phyloP scores from a whole-genome alignment of 2,329 filamentous ascomycete species.

The Macrophomina tecta region DNA sequence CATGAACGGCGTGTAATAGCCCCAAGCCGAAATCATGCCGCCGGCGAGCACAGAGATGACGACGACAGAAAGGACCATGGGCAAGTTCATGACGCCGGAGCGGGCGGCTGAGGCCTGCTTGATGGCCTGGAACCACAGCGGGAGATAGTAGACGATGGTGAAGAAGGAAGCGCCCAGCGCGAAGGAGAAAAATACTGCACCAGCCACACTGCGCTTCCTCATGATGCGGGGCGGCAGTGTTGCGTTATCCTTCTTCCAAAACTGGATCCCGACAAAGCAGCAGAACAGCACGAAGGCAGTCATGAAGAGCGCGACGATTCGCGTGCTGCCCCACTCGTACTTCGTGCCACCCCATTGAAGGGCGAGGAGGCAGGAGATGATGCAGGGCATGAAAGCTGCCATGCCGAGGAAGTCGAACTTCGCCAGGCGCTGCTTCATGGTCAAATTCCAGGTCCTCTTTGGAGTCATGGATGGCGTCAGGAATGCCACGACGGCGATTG shows the following conservation, averaged over 20 bases:
- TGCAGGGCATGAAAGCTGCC: constrained; percentile 41
- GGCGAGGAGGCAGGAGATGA: constrained; percentile 42
- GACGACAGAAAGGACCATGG: constrained; percentile 40
- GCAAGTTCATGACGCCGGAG: constrained; percentile 44
- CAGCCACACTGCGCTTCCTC: constrained; percentile 40
- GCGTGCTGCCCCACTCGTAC: constrained; percentile 31
- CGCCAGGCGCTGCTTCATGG: constrained; percentile 16
- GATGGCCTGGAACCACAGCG: constrained; percentile 53
- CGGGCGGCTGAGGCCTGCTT: constrained; percentile 47
- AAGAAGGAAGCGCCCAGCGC: constrained; percentile 35
- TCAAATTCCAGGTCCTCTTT: not conserved
- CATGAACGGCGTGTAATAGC: constrained; percentile 41
- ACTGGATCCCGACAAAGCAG: constrained; percentile 36
- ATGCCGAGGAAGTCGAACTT: constrained; percentile 40
- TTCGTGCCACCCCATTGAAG: constrained; percentile 44
- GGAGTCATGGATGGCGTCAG: constrained; percentile 36
- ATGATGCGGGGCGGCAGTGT: constrained; percentile 37
- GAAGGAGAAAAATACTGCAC: constrained; percentile 42
- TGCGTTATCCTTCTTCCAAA: constrained; percentile 36
- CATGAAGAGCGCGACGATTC: constrained; percentile 33
- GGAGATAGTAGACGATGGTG: constrained; percentile 46
- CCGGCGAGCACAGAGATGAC: constrained; percentile 37
- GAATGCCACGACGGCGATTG: constrained; percentile 31
- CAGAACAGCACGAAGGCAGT: constrained; percentile 3
- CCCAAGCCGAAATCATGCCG: constrained; percentile 38